Evolutionary conservation across 2,329 filamentous ascomycete species (phyloP).

Genomic region (Cladophialophora immunda): DNA sequence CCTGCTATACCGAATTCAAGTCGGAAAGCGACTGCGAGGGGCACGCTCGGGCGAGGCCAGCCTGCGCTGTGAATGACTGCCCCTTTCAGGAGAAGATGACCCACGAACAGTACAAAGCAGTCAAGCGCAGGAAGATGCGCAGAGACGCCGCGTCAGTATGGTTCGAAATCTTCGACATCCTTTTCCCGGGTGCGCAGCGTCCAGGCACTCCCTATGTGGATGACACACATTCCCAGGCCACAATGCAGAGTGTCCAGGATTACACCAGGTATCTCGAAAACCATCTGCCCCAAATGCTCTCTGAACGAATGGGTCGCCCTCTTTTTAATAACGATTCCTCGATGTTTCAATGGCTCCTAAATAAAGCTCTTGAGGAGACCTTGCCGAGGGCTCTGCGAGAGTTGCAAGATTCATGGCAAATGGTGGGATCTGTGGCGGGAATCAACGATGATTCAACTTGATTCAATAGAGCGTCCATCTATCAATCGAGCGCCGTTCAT

Average conservation of each 20-base stretch:
- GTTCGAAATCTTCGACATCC: conserved; percentile 30
- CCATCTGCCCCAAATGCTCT: conserved; percentile 13
- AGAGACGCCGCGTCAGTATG: conserved; percentile 20
- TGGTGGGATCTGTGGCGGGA: background rate
- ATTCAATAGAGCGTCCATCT: background rate
- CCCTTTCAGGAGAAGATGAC: conserved; percentile 32
- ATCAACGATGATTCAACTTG: background rate
- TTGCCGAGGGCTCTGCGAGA: conserved; percentile 12
- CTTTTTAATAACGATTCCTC: background rate
- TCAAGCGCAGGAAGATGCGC: conserved; percentile 25
- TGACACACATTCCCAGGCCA: background rate
- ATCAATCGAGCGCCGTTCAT: conserved; percentile 3
- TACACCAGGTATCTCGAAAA: conserved; percentile 19
- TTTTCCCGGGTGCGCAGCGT: conserved; percentile 28
- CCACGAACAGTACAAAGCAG: conserved; percentile 23
- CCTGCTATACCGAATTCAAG: conserved; percentile 21
- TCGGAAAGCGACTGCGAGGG: background rate
- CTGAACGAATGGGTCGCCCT: conserved; percentile 11
- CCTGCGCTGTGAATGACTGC: conserved; percentile 8
- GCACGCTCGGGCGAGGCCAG: conserved; percentile 13
- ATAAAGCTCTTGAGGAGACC: conserved; percentile 13
- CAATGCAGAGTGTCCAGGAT: background rate
- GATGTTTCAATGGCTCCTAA: conserved; percentile 20
- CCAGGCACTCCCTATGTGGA: conserved; percentile 28
- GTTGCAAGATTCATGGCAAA: conserved; percentile 4